phyloP scores from a whole-genome alignment of 2,329 filamentous ascomycete genomes.

The Nemania bipapillata region DNA sequence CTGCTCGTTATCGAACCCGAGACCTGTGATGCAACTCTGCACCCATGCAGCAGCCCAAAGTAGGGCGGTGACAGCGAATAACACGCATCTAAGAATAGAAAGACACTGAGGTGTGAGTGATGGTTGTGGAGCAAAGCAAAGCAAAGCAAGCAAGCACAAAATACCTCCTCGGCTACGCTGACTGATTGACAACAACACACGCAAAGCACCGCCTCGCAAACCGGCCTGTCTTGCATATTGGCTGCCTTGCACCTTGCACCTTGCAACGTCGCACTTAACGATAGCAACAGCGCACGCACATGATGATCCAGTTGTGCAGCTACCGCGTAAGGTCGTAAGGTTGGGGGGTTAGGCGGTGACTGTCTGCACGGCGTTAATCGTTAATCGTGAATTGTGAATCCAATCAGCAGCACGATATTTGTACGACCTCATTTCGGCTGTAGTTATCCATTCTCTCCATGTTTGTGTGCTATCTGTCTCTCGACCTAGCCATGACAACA shows the following conservation, averaged over 20 bases:
- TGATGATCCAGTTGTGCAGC: conserved; percentile 18
- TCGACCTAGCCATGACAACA: conserved; percentile 13
- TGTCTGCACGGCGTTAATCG: conserved; percentile 12
- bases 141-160: neutral
- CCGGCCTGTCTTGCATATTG: conserved; percentile 19
- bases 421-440: conserved; percentile 22
- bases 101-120: neutral
- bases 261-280: conserved; percentile 28
- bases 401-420: conserved; percentile 21
- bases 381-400: too few relatives aligned
- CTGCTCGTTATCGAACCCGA: neutral
- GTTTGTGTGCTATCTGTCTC: conserved; percentile 7
- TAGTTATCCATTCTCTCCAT: conserved; percentile 20
- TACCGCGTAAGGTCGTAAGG: too few relatives aligned
- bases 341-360: too few relatives aligned
- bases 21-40: neutral
- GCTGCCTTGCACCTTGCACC: conserved; percentile 27
- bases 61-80: conserved; percentile 17
- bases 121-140: conserved; percentile 21
- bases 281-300: conserved; percentile 14
- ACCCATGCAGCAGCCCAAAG: neutral
- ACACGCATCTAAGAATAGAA: conserved; percentile 29
- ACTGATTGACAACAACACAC: conserved; percentile 26
- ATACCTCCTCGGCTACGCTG: conserved; percentile 21
- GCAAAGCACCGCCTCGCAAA: conserved; percentile 30